These are phyloP conservation scores for Allantophomopsis cytisporea DNA, from an alignment of 2,329 filamentous ascomycete genomes.

Conservation along the genomic window DNA sequence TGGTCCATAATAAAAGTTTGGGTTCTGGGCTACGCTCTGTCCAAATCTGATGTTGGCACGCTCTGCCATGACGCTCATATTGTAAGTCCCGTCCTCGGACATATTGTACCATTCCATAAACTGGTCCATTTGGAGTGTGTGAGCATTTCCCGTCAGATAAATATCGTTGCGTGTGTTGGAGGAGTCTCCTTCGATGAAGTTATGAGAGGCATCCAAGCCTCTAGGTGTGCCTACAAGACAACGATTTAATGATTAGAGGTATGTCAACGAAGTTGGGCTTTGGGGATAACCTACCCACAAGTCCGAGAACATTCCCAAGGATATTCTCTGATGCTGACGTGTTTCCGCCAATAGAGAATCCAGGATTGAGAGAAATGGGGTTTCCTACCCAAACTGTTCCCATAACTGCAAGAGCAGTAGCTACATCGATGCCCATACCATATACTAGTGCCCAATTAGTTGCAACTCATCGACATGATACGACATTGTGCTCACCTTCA, in stretches of 20 bases:
- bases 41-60: constrained; percentile 11
- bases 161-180: constrained; percentile 11
- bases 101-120: constrained; percentile 30
- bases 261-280: constrained; percentile 26
- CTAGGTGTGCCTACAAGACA: constrained; percentile 13
- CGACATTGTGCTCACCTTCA: constrained; percentile 11
- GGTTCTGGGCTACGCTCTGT: constrained; percentile 30
- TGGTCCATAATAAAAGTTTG: constrained; percentile 36
- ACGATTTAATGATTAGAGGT: constrained; percentile 34
- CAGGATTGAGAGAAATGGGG: constrained; percentile 25
- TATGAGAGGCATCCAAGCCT: constrained; percentile 11
- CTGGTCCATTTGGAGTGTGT: constrained; percentile 32
- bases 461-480: neutral
- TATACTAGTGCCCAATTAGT: constrained; percentile 19
- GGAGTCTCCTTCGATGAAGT: constrained; percentile 11
- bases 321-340: constrained; percentile 2
- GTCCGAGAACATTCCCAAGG: constrained; percentile 23
- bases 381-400: constrained; percentile 29
- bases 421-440: constrained; percentile 28
- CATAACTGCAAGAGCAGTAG: constrained; percentile 24
- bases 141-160: constrained; percentile 26
- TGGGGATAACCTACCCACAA: constrained; percentile 9
- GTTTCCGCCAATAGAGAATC: constrained; percentile 27
- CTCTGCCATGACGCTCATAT: constrained; percentile 7
- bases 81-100: neutral